A percentile compares a stretch with the other conserved stretches of the same genome.
phyloP scores from a whole-genome alignment of 2,329 filamentous ascomycete genomes.

The Fusarium sp. region DNA sequence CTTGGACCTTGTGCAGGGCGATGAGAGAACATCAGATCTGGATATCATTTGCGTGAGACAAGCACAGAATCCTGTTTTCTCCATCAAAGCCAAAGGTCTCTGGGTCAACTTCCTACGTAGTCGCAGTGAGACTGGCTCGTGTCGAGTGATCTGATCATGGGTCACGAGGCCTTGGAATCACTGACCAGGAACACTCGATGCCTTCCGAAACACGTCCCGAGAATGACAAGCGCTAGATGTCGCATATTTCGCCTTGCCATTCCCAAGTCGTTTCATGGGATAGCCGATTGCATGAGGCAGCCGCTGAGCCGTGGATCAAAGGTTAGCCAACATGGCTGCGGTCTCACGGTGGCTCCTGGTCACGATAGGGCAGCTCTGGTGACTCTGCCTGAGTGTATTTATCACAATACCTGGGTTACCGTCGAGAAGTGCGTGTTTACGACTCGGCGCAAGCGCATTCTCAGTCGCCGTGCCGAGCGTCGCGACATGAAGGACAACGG shows the following conservation, averaged over 20 bases:
- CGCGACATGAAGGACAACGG: background rate
- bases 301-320: background rate
- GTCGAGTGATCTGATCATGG: background rate
- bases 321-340: background rate
- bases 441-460: background rate
- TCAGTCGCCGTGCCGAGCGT: background rate
- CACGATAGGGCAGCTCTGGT: background rate
- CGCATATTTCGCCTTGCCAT: background rate
- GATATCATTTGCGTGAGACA: constrained; percentile 60
- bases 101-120: background rate
- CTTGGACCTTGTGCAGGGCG: constrained; percentile 59
- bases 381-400: background rate
- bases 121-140: background rate
- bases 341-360: background rate
- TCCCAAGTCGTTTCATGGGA: background rate
- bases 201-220: background rate
- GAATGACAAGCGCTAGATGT: too few species aligned
- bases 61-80: constrained; percentile 19
- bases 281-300: background rate
- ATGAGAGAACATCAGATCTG: constrained; percentile 61
- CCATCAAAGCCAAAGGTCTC: constrained; percentile 16
- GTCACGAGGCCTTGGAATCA: background rate
- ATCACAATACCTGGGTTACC: too few species aligned
- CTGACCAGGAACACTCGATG: background rate
- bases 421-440: background rate